A percentile compares a stretch with the other conserved stretches of the same genome.
Conservation (phyloP, 768 basidiomycete species). For the Nidularia sp. region DNA sequence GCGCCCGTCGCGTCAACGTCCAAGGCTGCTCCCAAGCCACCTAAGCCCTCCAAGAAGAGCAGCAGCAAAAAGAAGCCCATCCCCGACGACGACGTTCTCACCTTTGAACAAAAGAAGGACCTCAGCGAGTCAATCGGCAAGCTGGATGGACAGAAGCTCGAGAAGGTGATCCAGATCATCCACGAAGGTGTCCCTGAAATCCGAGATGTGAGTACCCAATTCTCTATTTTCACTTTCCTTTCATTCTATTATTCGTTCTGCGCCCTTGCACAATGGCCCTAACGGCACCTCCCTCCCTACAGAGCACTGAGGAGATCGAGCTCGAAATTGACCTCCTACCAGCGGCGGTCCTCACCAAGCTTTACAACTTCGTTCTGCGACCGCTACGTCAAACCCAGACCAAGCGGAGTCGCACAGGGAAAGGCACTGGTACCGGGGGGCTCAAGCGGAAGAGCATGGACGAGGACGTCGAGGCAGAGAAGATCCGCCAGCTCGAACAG, state of each 20-base stretch:
- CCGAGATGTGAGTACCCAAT: conserved; percentile 65
- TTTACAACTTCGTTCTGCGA: conserved; percentile 93
- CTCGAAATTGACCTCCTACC: conserved; percentile 95
- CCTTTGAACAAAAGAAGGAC: conserved; percentile 98
- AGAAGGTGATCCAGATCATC: conserved; percentile 92
- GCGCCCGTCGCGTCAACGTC: conserved; percentile 59
- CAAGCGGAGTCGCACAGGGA: conserved; percentile 59
- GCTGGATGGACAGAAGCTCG: conserved; percentile 79
- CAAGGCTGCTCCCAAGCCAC: conserved; percentile 49
- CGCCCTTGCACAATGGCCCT: conserved; percentile 3
- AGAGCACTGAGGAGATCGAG: conserved; percentile 98
- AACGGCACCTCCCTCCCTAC: conserved; percentile 11
- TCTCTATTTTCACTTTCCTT: not conserved
- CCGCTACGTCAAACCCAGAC: conserved; percentile 56
- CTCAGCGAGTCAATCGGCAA: conserved; percentile 89
- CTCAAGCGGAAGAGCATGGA: conserved; percentile 95
- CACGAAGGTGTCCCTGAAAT: conserved; percentile 93
- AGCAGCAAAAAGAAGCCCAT: conserved; percentile 51
- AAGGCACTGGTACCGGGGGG: conserved; percentile 85
- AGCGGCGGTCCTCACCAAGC: conserved; percentile 78
- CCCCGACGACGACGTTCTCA: conserved; percentile 77
- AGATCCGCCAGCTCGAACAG: conserved; percentile 88
- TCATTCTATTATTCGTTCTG: conserved; percentile 10
- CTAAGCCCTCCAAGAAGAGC: conserved; percentile 54
- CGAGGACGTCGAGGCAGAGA: conserved; percentile 92